phyloP scores from a whole-genome alignment of 495 filamentous ascomycete species.

The Penicillium mononematosum region DNA sequence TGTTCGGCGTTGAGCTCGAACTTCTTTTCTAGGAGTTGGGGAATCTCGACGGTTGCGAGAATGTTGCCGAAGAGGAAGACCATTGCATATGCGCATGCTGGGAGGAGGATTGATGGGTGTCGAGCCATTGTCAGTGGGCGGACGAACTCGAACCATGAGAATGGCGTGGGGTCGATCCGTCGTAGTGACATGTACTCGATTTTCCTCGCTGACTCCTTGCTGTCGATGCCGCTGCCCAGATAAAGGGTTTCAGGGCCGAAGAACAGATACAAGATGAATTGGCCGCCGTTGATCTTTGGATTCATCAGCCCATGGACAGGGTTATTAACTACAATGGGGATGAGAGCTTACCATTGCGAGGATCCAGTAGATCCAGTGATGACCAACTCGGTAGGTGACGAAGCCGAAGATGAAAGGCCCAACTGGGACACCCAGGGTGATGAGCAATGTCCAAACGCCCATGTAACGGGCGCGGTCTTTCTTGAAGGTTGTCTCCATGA shows the following conservation, averaged over 20 bases:
- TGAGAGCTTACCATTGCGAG: slow-evolving; percentile 40
- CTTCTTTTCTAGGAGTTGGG: slow-evolving; percentile 49
- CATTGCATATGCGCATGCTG: slow-evolving; percentile 51
- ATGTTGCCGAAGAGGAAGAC: slow-evolving; percentile 51
- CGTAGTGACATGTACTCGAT: slow-evolving; percentile 43
- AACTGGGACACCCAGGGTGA: slow-evolving; percentile 50
- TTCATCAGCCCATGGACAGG: slow-evolving; percentile 10
- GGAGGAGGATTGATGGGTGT: slow-evolving; percentile 45
- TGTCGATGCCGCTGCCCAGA: slow-evolving; percentile 29
- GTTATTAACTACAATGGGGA: not conserved
- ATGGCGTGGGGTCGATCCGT: slow-evolving; percentile 49
- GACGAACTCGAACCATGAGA: slow-evolving; percentile 48
- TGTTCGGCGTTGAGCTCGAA: slow-evolving; percentile 53
- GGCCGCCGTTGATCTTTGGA: slow-evolving; percentile 49
- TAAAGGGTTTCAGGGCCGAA: slow-evolving; percentile 58
- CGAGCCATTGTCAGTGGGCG: slow-evolving; percentile 43
- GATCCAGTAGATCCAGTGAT: slow-evolving; percentile 45
- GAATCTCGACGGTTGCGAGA: slow-evolving; percentile 52
- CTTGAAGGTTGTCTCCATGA: slow-evolving; percentile 52
- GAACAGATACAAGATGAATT: slow-evolving; percentile 54
- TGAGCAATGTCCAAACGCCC: slow-evolving; percentile 53
- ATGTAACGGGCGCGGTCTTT: slow-evolving; percentile 50
- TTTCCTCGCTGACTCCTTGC: slow-evolving; percentile 29
- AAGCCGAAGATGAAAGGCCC: slow-evolving; percentile 52
- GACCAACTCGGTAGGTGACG: slow-evolving; percentile 42